Evolutionary conservation across 768 basidiomycete genomes (phyloP).

Genomic region (Antrodiella citrinella): DNA sequence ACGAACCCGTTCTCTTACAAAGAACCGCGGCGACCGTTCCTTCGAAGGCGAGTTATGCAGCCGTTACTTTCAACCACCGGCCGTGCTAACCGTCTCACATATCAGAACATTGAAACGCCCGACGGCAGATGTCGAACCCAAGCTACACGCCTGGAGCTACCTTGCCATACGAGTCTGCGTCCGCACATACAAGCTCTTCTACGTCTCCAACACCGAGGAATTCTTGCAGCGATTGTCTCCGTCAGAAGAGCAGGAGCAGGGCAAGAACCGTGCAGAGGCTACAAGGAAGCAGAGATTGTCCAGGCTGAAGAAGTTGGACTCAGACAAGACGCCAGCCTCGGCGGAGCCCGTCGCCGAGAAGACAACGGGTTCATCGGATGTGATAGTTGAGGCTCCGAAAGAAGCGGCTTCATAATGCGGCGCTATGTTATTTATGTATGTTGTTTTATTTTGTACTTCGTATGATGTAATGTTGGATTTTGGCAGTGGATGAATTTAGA

Average conservation of each 20-base stretch:
- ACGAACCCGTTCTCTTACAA: background rate
- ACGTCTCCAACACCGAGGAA: slow-evolving; percentile 62
- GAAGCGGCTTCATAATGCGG: no score
- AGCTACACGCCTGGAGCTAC: slow-evolving; percentile 34
- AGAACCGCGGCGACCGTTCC: slow-evolving; percentile 50
- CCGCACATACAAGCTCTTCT: slow-evolving; percentile 75
- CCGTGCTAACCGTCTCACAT: no score
- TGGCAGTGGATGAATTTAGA: no score
- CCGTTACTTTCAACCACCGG: no score
- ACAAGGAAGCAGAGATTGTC: slow-evolving; percentile 12
- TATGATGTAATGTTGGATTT: no score
- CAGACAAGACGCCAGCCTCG: background rate
- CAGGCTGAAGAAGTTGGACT: slow-evolving; percentile 21
- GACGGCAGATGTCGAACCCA: slow-evolving; percentile 12
- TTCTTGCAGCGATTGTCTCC: slow-evolving; percentile 42
- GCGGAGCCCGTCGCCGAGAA: background rate
- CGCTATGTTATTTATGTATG: no score
- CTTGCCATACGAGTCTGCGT: slow-evolving; percentile 84
- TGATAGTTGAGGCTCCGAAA: background rate
- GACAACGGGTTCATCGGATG: background rate
- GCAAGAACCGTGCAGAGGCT: slow-evolving; percentile 8
- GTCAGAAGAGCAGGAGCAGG: slow-evolving; percentile 31
- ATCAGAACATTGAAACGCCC: slow-evolving; percentile 5
- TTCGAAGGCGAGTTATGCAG: slow-evolving; percentile 43
- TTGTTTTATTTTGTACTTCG: no score